Conservation (phyloP, 352 stramenopile species). For the Thraustochytrium sp. region DNA sequence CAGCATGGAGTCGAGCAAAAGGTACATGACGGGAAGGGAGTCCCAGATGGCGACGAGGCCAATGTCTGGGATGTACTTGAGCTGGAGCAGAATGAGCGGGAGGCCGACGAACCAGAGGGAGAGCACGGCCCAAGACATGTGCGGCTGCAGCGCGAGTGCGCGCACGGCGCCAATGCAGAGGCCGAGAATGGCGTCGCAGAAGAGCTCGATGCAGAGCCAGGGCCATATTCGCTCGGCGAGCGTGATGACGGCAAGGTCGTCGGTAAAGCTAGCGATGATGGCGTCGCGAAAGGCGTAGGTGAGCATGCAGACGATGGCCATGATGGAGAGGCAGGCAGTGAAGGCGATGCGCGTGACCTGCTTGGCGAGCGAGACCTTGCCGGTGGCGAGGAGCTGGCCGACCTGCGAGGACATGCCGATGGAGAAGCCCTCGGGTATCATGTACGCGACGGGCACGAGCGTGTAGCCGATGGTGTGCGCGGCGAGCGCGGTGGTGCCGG, state of each 20-base stretch:
- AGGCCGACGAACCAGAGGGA: slow-evolving; percentile 36
- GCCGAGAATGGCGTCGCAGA: background rate
- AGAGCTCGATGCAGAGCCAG: background rate
- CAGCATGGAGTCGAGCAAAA: slow-evolving; percentile 2
- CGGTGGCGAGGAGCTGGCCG: background rate
- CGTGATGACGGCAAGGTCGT: background rate
- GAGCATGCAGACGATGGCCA: background rate
- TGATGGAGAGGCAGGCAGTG: background rate
- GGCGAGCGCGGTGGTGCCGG: slow-evolving; percentile 1
- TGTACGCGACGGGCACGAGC: slow-evolving; percentile 16
- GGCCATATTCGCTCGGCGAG: slow-evolving; percentile 16
- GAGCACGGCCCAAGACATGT: background rate
- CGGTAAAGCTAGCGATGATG: background rate
- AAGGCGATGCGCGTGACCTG: background rate
- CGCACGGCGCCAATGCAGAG: background rate
- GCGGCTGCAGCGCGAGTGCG: background rate
- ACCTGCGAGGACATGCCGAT: slow-evolving; percentile 10
- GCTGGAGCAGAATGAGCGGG: background rate
- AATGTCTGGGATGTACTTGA: background rate
- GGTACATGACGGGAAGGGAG: slow-evolving; percentile 8
- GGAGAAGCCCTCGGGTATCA: slow-evolving; percentile 25
- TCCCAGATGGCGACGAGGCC: slow-evolving; percentile 32
- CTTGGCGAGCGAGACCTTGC: background rate
- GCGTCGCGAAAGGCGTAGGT: background rate
- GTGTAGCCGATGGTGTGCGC: slow-evolving; percentile 41